These are phyloP conservation scores for Aaosphaeria arxii DNA, from an alignment of 2,329 filamentous ascomycete species.

Conservation along the genomic window DNA sequence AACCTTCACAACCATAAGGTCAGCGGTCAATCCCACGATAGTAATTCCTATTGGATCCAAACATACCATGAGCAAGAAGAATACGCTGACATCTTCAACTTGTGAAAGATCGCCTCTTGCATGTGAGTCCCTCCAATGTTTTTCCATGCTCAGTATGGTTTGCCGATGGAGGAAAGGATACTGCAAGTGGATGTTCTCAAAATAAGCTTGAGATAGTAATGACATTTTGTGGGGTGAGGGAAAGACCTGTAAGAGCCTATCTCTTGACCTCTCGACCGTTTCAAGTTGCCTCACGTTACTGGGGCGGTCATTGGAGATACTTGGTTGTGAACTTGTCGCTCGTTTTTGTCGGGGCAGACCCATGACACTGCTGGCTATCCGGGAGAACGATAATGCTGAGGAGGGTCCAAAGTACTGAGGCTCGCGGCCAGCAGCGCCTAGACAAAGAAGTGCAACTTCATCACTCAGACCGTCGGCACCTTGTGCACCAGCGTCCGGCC, in stretches of 20 bases:
- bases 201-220: constrained; percentile 30
- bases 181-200: constrained; percentile 38
- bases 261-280: too few relatives aligned
- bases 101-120: background rate
- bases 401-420: constrained; percentile 40
- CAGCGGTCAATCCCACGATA: too few relatives aligned
- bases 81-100: constrained; percentile 4
- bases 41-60: too few relatives aligned
- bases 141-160: constrained; percentile 33
- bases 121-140: constrained; percentile 13
- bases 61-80: constrained; percentile 9
- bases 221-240: too few relatives aligned
- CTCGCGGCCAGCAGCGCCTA: constrained; percentile 32
- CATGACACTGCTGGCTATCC: constrained; percentile 22
- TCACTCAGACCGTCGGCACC: constrained; percentile 14
- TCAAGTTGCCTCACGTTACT: too few relatives aligned
- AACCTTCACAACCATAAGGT: background rate
- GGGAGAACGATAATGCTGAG: constrained; percentile 32
- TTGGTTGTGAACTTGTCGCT: too few relatives aligned
- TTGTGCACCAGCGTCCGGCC: background rate
- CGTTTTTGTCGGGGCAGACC: constrained; percentile 5
- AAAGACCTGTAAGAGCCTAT: too few relatives aligned
- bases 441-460: constrained; percentile 32
- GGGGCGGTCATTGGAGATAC: too few relatives aligned
- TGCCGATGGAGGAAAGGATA: constrained; percentile 39